Conservation (phyloP, 176 grass and related monocot species). For the Typha latifolia region DNA sequence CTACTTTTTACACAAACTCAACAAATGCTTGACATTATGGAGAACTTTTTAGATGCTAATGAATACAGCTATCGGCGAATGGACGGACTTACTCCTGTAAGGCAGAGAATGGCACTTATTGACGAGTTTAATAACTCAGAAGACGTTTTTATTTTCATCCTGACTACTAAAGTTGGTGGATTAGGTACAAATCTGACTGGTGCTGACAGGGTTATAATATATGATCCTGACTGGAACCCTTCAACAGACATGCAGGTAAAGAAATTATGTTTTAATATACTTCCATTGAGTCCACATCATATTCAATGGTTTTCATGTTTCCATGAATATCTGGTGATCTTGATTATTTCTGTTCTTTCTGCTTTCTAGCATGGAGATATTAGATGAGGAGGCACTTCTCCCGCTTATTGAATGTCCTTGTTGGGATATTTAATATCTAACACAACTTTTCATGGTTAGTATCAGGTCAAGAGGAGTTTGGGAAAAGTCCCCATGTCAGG, state of each 20-base stretch:
- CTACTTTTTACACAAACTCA: slow-evolving; percentile 87
- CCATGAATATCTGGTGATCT: too few relatives aligned
- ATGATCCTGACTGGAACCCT: slow-evolving; percentile 95
- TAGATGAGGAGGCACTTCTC: too few relatives aligned
- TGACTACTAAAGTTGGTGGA: slow-evolving; percentile 95
- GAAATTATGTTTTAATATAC: too few relatives aligned
- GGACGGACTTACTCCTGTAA: slow-evolving; percentile 90
- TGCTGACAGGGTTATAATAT: slow-evolving; percentile 79
- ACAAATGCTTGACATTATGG: slow-evolving; percentile 94
- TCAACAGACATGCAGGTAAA: slow-evolving; percentile 93
- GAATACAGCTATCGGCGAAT: slow-evolving; percentile 75
- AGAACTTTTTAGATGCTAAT: slow-evolving; percentile 42
- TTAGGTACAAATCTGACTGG: slow-evolving; percentile 89
- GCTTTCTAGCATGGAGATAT: too few relatives aligned
- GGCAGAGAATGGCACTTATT: slow-evolving; percentile 84
- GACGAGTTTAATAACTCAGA: slow-evolving; percentile 86
- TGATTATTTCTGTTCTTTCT: too few relatives aligned
- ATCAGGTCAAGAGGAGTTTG: too few relatives aligned
- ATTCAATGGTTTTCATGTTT: too few relatives aligned
- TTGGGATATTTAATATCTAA: too few relatives aligned
- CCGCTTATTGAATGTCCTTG: too few relatives aligned
- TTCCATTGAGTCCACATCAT: too few relatives aligned
- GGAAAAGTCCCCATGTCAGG: too few relatives aligned
- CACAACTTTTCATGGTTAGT: too few relatives aligned
- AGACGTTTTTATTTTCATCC: slow-evolving; percentile 77